Base-by-base conservation (phyloP, 345 rosid species). In the Rhizophora apiculata region DNA sequence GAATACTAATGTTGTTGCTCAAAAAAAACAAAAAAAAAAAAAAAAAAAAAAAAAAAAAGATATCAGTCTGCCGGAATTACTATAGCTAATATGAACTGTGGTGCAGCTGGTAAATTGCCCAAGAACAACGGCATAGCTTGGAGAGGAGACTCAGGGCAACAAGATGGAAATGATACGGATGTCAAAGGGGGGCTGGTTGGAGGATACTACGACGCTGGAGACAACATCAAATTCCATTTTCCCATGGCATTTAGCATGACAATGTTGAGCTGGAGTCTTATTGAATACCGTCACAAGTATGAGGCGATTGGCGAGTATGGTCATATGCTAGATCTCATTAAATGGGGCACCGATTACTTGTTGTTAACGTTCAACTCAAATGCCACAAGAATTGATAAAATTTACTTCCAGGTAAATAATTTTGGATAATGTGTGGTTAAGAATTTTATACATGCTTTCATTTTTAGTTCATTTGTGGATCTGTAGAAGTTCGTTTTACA, bases 161-260 rank as follows among this genome's bases (percentile, higher is more conserved):
- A 56, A 3, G 98, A 93, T 26, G 98, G 98, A 24, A 85, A 75
- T 30, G 69, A 4, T 0, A 76, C 82, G 6, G 89, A 81, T 54
- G 69, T 79, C 0, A 80, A 82, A 22, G 81, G 80, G 64, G 93
- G 93, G 22, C 76, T 90, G 9, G 90, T 85, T 3, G 96, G 98
- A 48, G 98, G 98, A 0, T 93, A 88, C 56, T 93, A 93, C 62
- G 96, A 93, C 36, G 98, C 93, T 0, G 96, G 98, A 68, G 93
- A 85, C 69, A 89, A 85, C 58, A 57, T 31, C 27, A 93, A 93
- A 82, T 93, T 87, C 74, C 86, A 93, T 81, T 90, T 93, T 73
- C 98, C 96, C 8, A 89, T 90, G 96, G 85, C 98, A 24, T 93
- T 76, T 69, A 73, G 96, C 64, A 90, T 90, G 90, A 87, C 98